Percentiles rank a stretch among this genome's conserved stretches.
phyloP scores from a whole-genome alignment of 2,329 filamentous ascomycete genomes.

The Fusarium haematococcum region DNA sequence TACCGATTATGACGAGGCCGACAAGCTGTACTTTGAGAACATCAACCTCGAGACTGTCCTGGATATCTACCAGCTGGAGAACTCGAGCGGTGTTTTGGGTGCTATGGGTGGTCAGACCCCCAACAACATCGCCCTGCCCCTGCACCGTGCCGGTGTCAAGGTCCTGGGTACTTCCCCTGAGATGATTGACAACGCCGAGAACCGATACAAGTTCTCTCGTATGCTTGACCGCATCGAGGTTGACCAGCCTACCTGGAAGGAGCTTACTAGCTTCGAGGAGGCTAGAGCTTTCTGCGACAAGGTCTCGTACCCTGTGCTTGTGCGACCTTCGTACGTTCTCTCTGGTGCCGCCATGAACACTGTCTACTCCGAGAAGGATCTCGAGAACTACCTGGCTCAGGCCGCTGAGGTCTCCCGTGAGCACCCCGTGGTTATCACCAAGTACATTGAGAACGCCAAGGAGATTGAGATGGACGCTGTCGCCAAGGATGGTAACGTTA shows the following conservation, averaged over 20 bases:
- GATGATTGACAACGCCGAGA: slow-evolving; percentile 98
- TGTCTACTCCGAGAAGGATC: slow-evolving; percentile 94
- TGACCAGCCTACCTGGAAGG: slow-evolving; percentile 98
- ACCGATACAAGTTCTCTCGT: slow-evolving; percentile 97
- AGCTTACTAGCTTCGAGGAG: slow-evolving; percentile 93
- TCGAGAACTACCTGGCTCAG: slow-evolving; percentile 89
- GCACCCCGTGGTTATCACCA: slow-evolving; percentile 97
- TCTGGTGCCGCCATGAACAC: slow-evolving; percentile 99
- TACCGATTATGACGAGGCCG: slow-evolving; percentile 95
- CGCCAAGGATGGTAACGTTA: slow-evolving; percentile 86
- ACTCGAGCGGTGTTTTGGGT: slow-evolving; percentile 85
- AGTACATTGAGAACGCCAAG: slow-evolving; percentile 99
- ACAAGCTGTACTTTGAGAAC: slow-evolving; percentile 95
- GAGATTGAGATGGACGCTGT: slow-evolving; percentile 99
- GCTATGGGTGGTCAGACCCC: slow-evolving; percentile 98
- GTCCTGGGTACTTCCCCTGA: slow-evolving; percentile 96
- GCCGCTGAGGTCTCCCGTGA: slow-evolving; percentile 94
- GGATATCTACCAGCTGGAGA: slow-evolving; percentile 92
- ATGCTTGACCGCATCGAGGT: slow-evolving; percentile 96
- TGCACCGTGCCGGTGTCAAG: slow-evolving; percentile 90
- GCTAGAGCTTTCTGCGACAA: slow-evolving; percentile 87
- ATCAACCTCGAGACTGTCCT: slow-evolving; percentile 91
- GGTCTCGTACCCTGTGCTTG: slow-evolving; percentile 92
- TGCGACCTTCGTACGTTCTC: slow-evolving; percentile 95
- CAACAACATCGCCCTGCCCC: slow-evolving; percentile 94